A percentile compares a stretch with the other conserved stretches of the same genome.
Conservation (phyloP, 2,329 filamentous ascomycete species). For the Ophiostoma ulmi region DNA sequence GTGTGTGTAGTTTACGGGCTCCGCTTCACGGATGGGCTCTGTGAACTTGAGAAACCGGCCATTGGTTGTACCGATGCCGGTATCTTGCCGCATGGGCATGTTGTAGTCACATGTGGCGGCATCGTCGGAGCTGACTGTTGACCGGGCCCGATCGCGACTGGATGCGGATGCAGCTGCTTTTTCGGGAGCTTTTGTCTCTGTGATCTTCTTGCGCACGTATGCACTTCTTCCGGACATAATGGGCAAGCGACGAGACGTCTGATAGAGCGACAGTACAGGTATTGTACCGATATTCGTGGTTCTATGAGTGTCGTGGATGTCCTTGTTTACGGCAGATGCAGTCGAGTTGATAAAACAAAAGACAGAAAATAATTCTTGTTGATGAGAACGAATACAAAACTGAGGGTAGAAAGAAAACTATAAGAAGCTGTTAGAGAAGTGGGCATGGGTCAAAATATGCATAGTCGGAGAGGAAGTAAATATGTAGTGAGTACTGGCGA, state of each 20-base stretch:
- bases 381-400: no score
- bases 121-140: conserved; percentile 38
- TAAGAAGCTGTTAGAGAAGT: neutral
- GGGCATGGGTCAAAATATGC: neutral
- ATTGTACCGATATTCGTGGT: neutral
- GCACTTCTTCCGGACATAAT: conserved; percentile 56
- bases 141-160: conserved; percentile 35
- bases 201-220: conserved; percentile 55
- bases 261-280: neutral
- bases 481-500: no score
- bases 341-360: neutral
- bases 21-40: conserved; percentile 37
- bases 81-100: conserved; percentile 36
- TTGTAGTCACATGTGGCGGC: conserved; percentile 40
- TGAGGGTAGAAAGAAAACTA: neutral
- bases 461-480: neutral
- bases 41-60: conserved; percentile 45
- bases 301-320: neutral
- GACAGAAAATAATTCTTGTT: neutral
- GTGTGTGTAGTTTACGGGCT: conserved; percentile 31
- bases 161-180: conserved; percentile 24
- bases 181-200: conserved; percentile 41
- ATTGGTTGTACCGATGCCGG: conserved; percentile 42
- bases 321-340: neutral
- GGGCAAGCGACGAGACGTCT: neutral